Percentiles rank a stretch among this genome's conserved stretches.
These are phyloP conservation scores for Globisporangium cystogenes DNA, from an alignment of 352 stramenopile species.

Conservation along the genomic window DNA sequence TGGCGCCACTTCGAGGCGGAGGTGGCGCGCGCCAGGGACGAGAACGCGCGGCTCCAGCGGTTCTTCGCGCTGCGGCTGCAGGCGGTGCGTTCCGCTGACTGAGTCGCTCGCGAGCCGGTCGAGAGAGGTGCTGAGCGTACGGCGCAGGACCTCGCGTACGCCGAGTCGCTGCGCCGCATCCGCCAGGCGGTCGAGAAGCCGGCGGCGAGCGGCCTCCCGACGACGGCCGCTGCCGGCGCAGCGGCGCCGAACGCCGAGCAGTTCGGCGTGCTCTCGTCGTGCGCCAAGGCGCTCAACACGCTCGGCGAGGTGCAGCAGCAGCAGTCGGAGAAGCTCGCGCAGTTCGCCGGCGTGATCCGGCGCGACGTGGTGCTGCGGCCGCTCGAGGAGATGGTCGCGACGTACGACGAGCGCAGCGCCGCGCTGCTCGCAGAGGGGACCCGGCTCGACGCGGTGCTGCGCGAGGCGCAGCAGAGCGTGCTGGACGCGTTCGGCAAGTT, in stretches of 20 bases:
- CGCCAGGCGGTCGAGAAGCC: slow-evolving; percentile 47
- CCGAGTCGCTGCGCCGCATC: slow-evolving; percentile 60
- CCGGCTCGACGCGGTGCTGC: slow-evolving; percentile 44
- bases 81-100: slow-evolving; percentile 21
- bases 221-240: neutral
- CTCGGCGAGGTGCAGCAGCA: slow-evolving; percentile 73
- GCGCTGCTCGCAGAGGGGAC: slow-evolving; percentile 52
- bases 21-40: slow-evolving; percentile 51
- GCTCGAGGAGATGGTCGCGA: slow-evolving; percentile 70
- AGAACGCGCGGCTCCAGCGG: slow-evolving; percentile 55
- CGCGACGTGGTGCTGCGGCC: slow-evolving; percentile 58
- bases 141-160: slow-evolving; percentile 59
- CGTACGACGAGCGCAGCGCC: slow-evolving; percentile 48
- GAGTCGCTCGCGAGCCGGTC: no score
- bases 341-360: slow-evolving; percentile 68
- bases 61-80: slow-evolving; percentile 68
- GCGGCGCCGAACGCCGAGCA: no score
- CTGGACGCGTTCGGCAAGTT: slow-evolving; percentile 53
- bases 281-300: slow-evolving; percentile 50
- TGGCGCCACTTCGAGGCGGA: slow-evolving; percentile 80
- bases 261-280: slow-evolving; percentile 30
- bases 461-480: slow-evolving; percentile 50
- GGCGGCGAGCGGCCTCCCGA: neutral
- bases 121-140: no score
- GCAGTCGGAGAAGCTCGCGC: slow-evolving; percentile 67